Evolutionary conservation across 495 filamentous ascomycete genomes (phyloP).

Genomic region (Hypoxylon fragiforme): DNA sequence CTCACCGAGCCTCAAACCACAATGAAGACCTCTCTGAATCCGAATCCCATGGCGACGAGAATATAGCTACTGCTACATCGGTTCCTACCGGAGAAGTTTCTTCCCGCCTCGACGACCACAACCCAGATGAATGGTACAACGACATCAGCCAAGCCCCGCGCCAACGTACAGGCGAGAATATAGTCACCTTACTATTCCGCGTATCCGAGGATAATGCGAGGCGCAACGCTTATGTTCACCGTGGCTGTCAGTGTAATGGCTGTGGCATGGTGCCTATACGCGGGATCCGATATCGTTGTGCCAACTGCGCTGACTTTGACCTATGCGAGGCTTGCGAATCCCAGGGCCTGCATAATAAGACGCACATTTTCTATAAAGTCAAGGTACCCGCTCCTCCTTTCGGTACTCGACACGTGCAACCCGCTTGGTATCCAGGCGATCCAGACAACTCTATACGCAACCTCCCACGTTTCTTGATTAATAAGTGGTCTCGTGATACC

Average conservation of each 20-base stretch:
- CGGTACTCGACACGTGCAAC: conserved; percentile 63
- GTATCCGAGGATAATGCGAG: conserved; percentile 83
- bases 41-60: conserved; percentile 52
- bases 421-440: conserved; percentile 89
- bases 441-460: conserved; percentile 63
- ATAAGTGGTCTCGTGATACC: conserved; percentile 69
- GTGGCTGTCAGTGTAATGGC: conserved; percentile 89
- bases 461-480: conserved; percentile 64
- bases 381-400: conserved; percentile 52
- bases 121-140: conserved; percentile 60
- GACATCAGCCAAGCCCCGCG: conserved; percentile 46
- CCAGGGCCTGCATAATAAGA: conserved; percentile 81
- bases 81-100: conserved; percentile 1
- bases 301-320: conserved; percentile 91
- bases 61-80: conserved; percentile 39
- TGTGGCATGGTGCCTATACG: conserved; percentile 85
- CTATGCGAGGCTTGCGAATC: conserved; percentile 88
- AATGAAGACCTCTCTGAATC: conserved; percentile 40
- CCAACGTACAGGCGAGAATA: conserved; percentile 69
- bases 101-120: conserved; percentile 56
- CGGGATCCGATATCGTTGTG: conserved; percentile 87
- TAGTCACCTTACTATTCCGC: conserved; percentile 72
- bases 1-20: conserved; percentile 41
- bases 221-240: conserved; percentile 86
- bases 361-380: conserved; percentile 93